A percentile compares a stretch with the other conserved stretches of the same genome.
phyloP scores from a whole-genome alignment of 345 rosid genomes.

The Heritiera fomes region DNA sequence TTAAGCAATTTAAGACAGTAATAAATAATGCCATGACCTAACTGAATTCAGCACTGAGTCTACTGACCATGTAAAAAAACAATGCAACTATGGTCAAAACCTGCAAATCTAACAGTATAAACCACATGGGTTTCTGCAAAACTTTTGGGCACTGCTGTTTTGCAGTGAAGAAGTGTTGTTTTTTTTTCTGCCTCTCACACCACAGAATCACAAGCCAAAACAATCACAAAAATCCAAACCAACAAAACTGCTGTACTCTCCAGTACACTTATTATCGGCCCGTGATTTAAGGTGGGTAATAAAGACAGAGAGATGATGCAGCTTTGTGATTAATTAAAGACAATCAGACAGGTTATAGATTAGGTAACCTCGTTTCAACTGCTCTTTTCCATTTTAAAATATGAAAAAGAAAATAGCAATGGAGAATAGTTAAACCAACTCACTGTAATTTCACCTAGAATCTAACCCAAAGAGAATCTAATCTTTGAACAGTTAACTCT shows the following conservation, averaged over 20 bases:
- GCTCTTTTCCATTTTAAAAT: too few species aligned
- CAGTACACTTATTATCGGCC: constrained; percentile 28
- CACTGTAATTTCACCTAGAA: too few species aligned
- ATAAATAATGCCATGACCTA: neutral
- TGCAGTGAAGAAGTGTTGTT: constrained; percentile 13
- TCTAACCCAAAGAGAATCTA: too few species aligned
- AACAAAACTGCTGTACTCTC: constrained; percentile 31
- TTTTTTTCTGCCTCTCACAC: neutral
- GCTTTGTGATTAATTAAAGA: neutral
- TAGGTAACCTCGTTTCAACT: too few species aligned
- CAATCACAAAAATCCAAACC: constrained; percentile 34
- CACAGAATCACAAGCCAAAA: constrained; percentile 38
- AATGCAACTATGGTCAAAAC: constrained; percentile 27
- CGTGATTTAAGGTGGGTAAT: constrained; percentile 34
- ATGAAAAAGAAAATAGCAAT: too few species aligned
- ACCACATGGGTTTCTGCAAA: constrained; percentile 40
- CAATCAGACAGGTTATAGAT: too few species aligned
- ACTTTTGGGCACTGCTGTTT: constrained; percentile 15
- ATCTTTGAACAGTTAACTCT: too few species aligned
- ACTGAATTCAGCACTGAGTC: neutral
- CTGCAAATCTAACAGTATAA: constrained; percentile 23
- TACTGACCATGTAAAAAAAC: constrained; percentile 7
- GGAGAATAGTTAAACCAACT: too few species aligned
- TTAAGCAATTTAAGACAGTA: neutral
- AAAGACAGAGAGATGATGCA: neutral